Conservation (phyloP, 331 rosid genomes). For the Quercus phellos region DNA sequence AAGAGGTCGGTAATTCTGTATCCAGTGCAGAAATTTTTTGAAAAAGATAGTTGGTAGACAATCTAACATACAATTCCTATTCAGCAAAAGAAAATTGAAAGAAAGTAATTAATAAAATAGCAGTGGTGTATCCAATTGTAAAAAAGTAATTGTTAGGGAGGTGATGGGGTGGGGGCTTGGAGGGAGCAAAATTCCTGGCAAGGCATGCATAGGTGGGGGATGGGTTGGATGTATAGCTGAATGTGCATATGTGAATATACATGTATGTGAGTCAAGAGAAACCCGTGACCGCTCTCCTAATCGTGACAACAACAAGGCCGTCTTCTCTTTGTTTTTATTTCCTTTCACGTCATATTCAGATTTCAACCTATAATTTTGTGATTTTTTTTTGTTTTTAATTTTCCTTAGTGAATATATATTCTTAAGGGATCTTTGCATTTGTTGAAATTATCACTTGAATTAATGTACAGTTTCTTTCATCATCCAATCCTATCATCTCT, state of each 20-base stretch:
- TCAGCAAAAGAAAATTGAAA: neutral
- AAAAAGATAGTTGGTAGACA: too few relatives aligned
- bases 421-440: slow-evolving; percentile 10
- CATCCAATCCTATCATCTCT: neutral
- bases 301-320: slow-evolving; percentile 33
- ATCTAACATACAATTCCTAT: neutral
- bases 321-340: slow-evolving; percentile 15
- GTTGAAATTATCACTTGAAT: neutral
- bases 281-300: slow-evolving; percentile 63
- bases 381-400: neutral
- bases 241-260: neutral
- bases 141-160: slow-evolving; percentile 22
- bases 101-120: neutral
- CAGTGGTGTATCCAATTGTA: slow-evolving; percentile 8
- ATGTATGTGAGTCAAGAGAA: slow-evolving; percentile 55
- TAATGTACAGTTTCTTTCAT: neutral
- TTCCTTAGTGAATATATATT: neutral
- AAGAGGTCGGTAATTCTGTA: too few relatives aligned
- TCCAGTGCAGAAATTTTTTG: too few relatives aligned
- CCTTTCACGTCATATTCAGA: neutral
- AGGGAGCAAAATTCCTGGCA: slow-evolving; percentile 19
- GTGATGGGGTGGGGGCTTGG: slow-evolving; percentile 30
- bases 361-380: neutral
- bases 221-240: slow-evolving; percentile 5
- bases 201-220: slow-evolving; percentile 6